Evolutionary conservation across 148 eudicot genomes (phyloP).

Genomic region (Vaccinium vitisidaea): DNA sequence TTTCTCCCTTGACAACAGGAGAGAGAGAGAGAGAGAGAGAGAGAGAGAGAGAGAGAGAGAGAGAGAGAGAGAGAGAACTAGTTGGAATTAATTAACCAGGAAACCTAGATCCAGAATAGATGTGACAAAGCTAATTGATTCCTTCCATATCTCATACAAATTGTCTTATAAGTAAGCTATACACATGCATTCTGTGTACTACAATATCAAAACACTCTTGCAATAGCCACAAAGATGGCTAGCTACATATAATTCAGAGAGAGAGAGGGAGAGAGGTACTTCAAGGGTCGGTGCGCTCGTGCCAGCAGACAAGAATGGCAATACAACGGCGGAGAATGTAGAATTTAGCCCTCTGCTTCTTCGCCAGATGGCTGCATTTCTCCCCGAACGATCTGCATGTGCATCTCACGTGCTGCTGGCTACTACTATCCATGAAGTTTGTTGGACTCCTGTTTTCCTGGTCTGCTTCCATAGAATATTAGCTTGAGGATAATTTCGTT

Average conservation of each 20-base stretch:
- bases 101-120: constrained; percentile 8
- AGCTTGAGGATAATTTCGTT: neutral
- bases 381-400: constrained; percentile 40
- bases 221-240: neutral
- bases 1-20: no score
- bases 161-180: neutral
- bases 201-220: neutral
- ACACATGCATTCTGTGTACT: neutral
- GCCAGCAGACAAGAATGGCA: constrained; percentile 61
- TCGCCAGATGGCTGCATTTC: constrained; percentile 55
- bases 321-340: constrained; percentile 68
- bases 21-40: no score
- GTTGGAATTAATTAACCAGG: neutral
- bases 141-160: neutral
- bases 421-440: neutral
- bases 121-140: neutral
- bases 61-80: no score
- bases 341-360: constrained; percentile 56
- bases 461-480: neutral
- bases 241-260: neutral
- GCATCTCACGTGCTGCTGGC: constrained; percentile 7
- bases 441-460: neutral
- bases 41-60: no score
- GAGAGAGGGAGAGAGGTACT: neutral
- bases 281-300: constrained; percentile 42